These are phyloP conservation scores for Kokia cookei DNA, from an alignment of 441 rosid genomes.

Conservation along the genomic window DNA sequence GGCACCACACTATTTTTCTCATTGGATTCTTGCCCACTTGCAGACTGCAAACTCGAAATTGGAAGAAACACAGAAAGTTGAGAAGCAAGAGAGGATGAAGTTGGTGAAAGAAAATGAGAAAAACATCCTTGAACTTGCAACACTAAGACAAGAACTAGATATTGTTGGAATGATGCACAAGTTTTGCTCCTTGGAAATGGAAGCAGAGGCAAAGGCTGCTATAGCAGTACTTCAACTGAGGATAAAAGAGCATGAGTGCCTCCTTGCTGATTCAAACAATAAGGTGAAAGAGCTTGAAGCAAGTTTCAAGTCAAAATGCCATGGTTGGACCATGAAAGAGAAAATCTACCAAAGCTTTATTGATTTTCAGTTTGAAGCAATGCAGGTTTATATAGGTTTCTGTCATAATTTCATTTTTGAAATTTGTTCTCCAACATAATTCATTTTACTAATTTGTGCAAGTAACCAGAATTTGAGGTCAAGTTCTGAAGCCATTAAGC, in stretches of 20 bases:
- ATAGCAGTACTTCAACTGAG: constrained; percentile 47
- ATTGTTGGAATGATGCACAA: constrained; percentile 43
- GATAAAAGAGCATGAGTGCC: constrained; percentile 40
- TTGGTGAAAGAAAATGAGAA: constrained; percentile 40
- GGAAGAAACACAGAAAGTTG: constrained; percentile 46
- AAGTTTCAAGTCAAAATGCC: constrained; percentile 38
- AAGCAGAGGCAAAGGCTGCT: constrained; percentile 41
- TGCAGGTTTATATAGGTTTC: constrained; percentile 40
- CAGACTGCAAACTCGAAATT: constrained; percentile 49
- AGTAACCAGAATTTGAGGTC: constrained; percentile 53
- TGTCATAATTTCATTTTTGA: not conserved
- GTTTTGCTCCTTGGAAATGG: constrained; percentile 39
- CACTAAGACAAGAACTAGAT: constrained; percentile 56
- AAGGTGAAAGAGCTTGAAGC: constrained; percentile 62
- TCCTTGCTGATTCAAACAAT: constrained; percentile 38
- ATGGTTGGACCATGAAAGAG: constrained; percentile 59
- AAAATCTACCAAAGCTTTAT: constrained; percentile 33
- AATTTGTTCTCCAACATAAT: not conserved
- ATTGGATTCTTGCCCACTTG: not conserved
- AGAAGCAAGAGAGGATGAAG: constrained; percentile 19
- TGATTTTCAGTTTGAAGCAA: constrained; percentile 42
- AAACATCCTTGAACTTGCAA: constrained; percentile 28
- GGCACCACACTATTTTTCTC: not conserved
- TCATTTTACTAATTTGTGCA: constrained; percentile 6
- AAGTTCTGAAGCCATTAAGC: constrained; percentile 54